Evolutionary conservation across 495 filamentous ascomycete species (phyloP), one percentile per base, ranked within the genome.

Genomic region (Physcia stellaris): DNA sequence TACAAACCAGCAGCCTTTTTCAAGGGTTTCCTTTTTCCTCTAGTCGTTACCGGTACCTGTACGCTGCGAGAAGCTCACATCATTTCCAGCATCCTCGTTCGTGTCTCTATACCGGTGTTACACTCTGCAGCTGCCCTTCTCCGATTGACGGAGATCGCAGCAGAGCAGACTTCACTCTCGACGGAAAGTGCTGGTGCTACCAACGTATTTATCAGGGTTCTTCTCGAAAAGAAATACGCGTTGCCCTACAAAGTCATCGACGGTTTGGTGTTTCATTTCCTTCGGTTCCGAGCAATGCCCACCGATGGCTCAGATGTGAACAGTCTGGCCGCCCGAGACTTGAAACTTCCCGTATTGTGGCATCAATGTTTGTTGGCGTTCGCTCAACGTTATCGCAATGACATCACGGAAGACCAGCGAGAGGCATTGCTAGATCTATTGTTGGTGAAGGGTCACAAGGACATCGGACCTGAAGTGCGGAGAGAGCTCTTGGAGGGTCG

Each of bases 1-100:
- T 99, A 94, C 67, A 96, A 95, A 53, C 92, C 90, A 2, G 82
- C 85, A 0, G 84, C 85, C 17, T 99, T 92, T 61, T 96, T 99
- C 67, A 95, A 95, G 57, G 90, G 90, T 1, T 73, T 96, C 45
- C 66, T 98, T 4, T 96, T 96, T 51, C 92, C 92, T 3, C 67
- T 98, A 9, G 79, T 88, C 0, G 68, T 67, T 12, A 73, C 71
- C 39, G 67, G 82, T 7, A 83, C 75, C 20, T 93, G 86, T 62
- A 88, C 86, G 4, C 60, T 96, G 31, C 72, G 86, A 23, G 90
- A 98, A 60, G 90, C 90, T 1, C 77, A 86, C 46, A 94, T 96
- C 48, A 68, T 98, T 29, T 79, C 79, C 2, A 83, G 75, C 20
- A 84, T 94, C 10, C 67, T 95, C 12, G 71, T 81, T 1, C 70